Conservation (phyloP, 768 basidiomycete genomes). For the Boletus vinaceobasis region DNA sequence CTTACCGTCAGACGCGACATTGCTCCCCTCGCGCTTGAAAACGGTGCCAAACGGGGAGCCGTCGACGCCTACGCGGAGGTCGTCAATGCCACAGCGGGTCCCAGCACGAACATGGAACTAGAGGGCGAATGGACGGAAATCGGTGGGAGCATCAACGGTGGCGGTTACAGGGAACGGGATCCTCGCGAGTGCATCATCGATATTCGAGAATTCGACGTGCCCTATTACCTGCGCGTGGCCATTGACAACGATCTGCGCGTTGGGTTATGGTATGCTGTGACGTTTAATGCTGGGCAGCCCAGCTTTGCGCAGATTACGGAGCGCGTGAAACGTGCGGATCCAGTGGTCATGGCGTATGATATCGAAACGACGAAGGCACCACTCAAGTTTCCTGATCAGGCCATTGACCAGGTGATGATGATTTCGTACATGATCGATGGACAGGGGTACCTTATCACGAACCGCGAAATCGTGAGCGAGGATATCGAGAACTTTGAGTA, state of each 20-base stretch:
- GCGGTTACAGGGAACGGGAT: constrained; percentile 58
- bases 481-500: constrained; percentile 99
- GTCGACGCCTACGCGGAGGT: constrained; percentile 98
- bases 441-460: constrained; percentile 95
- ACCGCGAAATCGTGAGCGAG: constrained; percentile 94
- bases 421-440: constrained; percentile 99
- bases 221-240: constrained; percentile 97
- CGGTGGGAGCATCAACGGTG: constrained; percentile 36
- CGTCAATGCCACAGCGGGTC: constrained; percentile 70
- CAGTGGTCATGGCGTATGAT: constrained; percentile 98
- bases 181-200: constrained; percentile 93
- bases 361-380: constrained; percentile 99
- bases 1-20: constrained; percentile 84
- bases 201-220: constrained; percentile 93
- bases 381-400: constrained; percentile 97
- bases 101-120: constrained; percentile 63
- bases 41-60: constrained; percentile 89
- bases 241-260: constrained; percentile 98
- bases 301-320: constrained; percentile 67
- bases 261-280: constrained; percentile 94
- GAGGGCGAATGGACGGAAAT: constrained; percentile 62
- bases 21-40: constrained; percentile 83
- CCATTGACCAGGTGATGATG: constrained; percentile 99
- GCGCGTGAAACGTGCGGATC: constrained; percentile 96
- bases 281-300: constrained; percentile 79